A percentile compares a stretch with the other conserved stretches of the same genome.
These are phyloP conservation scores for Eimeria maxima DNA, from an alignment of 169 alveolate genomes.

Conservation along the genomic window DNA sequence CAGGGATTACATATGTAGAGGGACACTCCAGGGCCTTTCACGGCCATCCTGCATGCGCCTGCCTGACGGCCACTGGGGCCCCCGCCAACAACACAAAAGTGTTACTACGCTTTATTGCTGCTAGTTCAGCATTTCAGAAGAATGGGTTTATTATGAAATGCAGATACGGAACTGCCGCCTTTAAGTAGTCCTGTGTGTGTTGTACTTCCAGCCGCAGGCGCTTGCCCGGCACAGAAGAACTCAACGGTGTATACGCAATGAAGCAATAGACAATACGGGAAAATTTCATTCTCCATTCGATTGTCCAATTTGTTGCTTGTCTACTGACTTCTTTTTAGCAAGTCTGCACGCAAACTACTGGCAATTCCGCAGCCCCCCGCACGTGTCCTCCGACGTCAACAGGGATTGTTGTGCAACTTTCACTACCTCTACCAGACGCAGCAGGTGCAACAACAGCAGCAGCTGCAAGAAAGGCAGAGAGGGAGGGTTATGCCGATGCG, in stretches of 20 bases:
- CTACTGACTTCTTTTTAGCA: not conserved
- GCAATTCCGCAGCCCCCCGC: not conserved
- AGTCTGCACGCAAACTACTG: not conserved
- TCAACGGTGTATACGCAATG: not conserved
- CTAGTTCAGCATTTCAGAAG: not conserved
- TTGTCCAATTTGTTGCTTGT: not conserved
- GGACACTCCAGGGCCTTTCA: not conserved
- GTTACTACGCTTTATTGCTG: not conserved
- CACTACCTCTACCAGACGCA: not conserved
- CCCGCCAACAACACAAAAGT: not conserved
- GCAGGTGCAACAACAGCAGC: not conserved
- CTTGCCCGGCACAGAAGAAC: not conserved
- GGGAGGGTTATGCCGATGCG: conserved; percentile 4
- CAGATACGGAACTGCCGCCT: not conserved
- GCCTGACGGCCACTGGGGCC: not conserved
- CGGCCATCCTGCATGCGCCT: not conserved
- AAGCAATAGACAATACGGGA: not conserved
- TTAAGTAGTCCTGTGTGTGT: not conserved
- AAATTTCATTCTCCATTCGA: not conserved
- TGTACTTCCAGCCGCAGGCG: not conserved
- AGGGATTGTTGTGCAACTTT: not conserved
- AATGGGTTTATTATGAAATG: not conserved
- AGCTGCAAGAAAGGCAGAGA: not conserved
- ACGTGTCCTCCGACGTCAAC: not conserved
- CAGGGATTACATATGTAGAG: not conserved